These are phyloP conservation scores for Triticum timopheevii DNA, from an alignment of 176 grass and related monocot genomes.

Conservation along the genomic window DNA sequence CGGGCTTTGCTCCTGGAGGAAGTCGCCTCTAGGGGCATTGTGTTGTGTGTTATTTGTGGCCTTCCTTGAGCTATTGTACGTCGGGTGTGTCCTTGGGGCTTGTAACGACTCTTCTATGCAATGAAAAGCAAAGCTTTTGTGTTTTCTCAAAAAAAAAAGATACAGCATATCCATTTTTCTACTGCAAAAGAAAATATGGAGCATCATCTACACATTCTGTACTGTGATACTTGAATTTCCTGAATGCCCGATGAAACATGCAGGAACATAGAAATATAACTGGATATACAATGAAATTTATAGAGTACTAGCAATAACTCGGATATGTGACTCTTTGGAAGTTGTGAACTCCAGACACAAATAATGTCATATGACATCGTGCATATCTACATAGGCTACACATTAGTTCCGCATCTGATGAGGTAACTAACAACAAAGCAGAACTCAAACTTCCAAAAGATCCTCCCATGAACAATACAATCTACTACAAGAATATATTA, in stretches of 20 bases:
- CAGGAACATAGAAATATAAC: conserved; percentile 12
- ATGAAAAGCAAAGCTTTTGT: too few species aligned
- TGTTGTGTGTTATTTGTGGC: too few species aligned
- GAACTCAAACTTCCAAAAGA: conserved; percentile 22
- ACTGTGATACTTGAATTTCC: conserved; percentile 1
- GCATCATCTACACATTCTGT: not conserved
- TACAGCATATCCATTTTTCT: conserved; percentile 23
- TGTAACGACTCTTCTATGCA: too few species aligned
- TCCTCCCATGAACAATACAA: conserved; percentile 14
- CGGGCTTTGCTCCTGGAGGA: not conserved
- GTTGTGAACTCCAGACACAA: not conserved
- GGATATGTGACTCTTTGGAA: not conserved
- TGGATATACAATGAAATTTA: not conserved
- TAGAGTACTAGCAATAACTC: not conserved
- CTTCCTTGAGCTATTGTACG: too few species aligned
- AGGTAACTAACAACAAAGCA: conserved; percentile 22
- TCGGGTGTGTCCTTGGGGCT: too few species aligned
- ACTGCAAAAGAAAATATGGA: not conserved
- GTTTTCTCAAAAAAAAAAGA: not conserved
- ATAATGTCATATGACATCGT: conserved; percentile 9
- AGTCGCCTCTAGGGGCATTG: too few species aligned
- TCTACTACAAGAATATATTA: not conserved
- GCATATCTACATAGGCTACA: conserved; percentile 4
- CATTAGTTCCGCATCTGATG: not conserved
- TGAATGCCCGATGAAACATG: not conserved